Percentiles rank a stretch among this genome's conserved stretches.
Evolutionary conservation across 345 rosid genomes (phyloP).

Genomic region (Corymbia maculata): DNA sequence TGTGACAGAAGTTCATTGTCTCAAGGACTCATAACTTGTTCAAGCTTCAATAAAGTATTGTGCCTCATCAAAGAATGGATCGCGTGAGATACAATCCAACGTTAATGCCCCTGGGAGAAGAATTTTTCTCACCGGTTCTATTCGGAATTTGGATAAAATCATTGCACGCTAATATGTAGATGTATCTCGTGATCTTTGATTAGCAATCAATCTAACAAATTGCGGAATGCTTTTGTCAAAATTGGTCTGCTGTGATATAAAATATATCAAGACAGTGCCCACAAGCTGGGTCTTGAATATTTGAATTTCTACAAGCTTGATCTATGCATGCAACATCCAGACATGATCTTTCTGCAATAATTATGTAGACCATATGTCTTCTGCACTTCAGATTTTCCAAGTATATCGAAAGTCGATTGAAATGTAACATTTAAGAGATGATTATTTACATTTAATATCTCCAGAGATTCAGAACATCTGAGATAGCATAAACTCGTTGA

Average conservation of each 20-base stretch:
- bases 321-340: background rate
- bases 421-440: accelerated
- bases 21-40: no score
- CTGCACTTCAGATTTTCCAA: background rate
- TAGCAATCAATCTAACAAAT: background rate
- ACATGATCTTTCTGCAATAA: background rate
- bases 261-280: background rate
- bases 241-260: background rate
- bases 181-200: background rate
- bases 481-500: background rate
- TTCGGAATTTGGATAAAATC: no score
- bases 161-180: background rate
- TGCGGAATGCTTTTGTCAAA: background rate
- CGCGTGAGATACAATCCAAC: no score
- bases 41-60: no score
- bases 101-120: no score
- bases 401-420: background rate
- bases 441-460: background rate
- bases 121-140: no score
- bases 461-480: background rate
- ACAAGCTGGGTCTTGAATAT: background rate
- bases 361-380: background rate
- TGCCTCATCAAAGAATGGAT: no score
- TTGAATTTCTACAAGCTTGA: background rate
- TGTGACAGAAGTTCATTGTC: no score